Evolutionary conservation across 1,284 basidiomycete genomes (phyloP), one percentile per base, ranked within the genome.

Genomic region (Mycena sp.): DNA sequence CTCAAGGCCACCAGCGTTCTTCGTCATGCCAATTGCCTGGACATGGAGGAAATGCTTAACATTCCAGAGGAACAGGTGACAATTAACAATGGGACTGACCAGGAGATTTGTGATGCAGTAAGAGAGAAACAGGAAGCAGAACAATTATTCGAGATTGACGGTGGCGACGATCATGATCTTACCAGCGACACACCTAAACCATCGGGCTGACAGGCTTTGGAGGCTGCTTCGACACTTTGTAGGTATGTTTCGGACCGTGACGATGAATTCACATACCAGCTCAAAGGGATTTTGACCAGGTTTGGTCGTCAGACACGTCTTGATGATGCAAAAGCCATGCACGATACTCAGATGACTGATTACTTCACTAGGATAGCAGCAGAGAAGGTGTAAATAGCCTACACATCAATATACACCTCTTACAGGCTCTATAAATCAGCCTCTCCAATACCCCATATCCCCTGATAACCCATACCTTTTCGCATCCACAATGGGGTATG

Each of bases 281-380:
- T 73, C 26, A 73, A 74, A 58, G 60, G 21, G 1, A 58, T 73
- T 30, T 58, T 75, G 45, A 64, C 60, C 14, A 56, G 63, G 26
- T 73, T 74, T 57, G 69, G 70, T 21, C 58, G 52, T 29, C 60
- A 68, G 43, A 69, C 69, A 28, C 61, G 62, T 29, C 58, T 68
- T 3, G 57, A 69, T 9, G 65, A 63, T 19, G 50, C 55, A 16
- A 63, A 65, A 29, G 51, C 44, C 23, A 63, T 72, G 59, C 61
- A 58, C 48, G 50, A 68, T 19, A 71, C 65, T 49, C 49, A 59
- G 41, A 56, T 76, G 35, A 67, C 63, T 58, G 66, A 67, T 54
- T 67, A 65, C 55, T 63, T 67, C 60, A 58, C 46, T 65, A 54
- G 51, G 16, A 49, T 45, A 38, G 54, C 51, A 55, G 21, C 40